Evolutionary conservation across 306 rosid genomes (phyloP).

Genomic region (Casuarina equisetifolia): DNA sequence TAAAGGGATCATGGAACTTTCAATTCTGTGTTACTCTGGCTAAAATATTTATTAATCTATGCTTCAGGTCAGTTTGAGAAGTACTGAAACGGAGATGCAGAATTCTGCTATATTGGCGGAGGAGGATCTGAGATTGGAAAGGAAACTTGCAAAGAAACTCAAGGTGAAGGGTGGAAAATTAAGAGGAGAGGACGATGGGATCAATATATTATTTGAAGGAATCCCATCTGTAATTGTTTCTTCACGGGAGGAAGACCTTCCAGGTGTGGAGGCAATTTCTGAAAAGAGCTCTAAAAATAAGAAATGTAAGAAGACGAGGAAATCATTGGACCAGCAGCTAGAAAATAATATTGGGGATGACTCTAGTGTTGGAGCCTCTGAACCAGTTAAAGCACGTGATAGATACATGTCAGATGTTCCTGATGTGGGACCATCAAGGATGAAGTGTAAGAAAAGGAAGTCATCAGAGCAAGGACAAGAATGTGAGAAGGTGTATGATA

Average conservation of each 20-base stretch:
- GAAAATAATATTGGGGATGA: conserved; percentile 31
- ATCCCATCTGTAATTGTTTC: conserved; percentile 43
- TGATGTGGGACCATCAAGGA: conserved; percentile 21
- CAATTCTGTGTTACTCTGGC: too few relatives aligned
- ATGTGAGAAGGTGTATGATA: conserved; percentile 24
- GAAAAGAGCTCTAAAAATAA: conserved; percentile 29
- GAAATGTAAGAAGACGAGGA: conserved; percentile 30
- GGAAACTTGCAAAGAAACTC: conserved; percentile 81
- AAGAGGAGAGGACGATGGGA: conserved; percentile 68
- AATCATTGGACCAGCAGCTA: conserved; percentile 27
- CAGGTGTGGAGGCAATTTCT: conserved; percentile 29
- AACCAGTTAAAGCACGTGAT: conserved; percentile 24
- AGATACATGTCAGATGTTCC: conserved; percentile 31
- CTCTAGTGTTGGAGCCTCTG: conserved; percentile 16
- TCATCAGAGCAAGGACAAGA: conserved; percentile 29
- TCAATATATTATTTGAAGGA: conserved; percentile 62
- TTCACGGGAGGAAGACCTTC: conserved; percentile 31
- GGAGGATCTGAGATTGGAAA: conserved; percentile 75
- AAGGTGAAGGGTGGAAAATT: conserved; percentile 76
- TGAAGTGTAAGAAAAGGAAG: conserved; percentile 51
- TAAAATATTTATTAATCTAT: too few relatives aligned
- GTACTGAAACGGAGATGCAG: conserved; percentile 35
- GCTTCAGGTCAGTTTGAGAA: conserved; percentile 19
- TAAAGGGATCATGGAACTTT: too few relatives aligned
- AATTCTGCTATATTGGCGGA: conserved; percentile 31